Evolutionary conservation across 2,329 filamentous ascomycete genomes (phyloP).

Genomic region (Cercospora sp.): DNA sequence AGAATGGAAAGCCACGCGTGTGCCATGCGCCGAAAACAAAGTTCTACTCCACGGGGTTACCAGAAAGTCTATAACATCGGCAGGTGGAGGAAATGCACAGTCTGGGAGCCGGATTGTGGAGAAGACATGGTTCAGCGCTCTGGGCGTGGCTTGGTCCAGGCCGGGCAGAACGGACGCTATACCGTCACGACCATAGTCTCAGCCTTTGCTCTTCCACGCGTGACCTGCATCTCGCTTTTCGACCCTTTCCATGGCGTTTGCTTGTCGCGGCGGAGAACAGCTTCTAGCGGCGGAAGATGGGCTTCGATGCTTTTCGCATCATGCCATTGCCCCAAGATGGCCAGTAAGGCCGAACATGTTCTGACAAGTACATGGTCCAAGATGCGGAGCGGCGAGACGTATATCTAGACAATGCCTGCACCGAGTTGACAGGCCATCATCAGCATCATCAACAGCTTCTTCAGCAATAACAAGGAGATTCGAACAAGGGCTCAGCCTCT

Average conservation of each 20-base stretch:
- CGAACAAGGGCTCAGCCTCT: not conserved
- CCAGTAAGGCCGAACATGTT: not conserved
- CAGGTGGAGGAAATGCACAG: not conserved
- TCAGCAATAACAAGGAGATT: not conserved
- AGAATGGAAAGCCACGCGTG: conserved; percentile 1
- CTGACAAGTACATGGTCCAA: not conserved
- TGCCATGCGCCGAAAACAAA: not conserved
- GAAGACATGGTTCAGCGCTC: not conserved
- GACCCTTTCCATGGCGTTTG: not conserved
- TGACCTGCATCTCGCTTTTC: not conserved
- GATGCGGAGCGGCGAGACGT: not conserved
- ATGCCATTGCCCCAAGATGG: conserved; percentile 1
- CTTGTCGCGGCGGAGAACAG: conserved; percentile 2
- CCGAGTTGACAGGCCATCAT: not conserved
- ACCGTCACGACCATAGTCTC: not conserved
- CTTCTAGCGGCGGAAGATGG: not conserved
- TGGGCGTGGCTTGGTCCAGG: not conserved
- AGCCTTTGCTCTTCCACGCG: not conserved
- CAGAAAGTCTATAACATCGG: not conserved
- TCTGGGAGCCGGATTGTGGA: not conserved
- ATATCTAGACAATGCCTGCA: conserved; percentile 3
- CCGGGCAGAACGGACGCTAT: not conserved
- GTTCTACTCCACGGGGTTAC: not conserved
- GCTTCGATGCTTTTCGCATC: not conserved
- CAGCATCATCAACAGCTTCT: not conserved